A percentile compares a stretch with the other conserved stretches of the same genome.
These are phyloP conservation scores for Kwoniella pini DNA, from an alignment of 768 basidiomycete genomes.

Conservation along the genomic window DNA sequence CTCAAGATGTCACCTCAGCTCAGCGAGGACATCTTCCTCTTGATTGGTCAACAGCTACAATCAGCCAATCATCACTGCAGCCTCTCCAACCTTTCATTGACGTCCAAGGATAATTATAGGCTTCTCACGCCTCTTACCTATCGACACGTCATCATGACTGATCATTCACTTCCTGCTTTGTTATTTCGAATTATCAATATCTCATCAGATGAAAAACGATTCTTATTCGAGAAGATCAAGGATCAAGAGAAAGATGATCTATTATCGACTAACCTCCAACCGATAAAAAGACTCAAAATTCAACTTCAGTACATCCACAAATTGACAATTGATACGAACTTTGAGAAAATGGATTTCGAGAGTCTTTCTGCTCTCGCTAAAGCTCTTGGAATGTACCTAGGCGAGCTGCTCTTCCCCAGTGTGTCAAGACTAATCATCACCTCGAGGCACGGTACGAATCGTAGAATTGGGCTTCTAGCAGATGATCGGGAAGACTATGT, in stretches of 20 bases:
- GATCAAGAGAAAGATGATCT: slow-evolving; percentile 2
- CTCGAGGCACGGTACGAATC: background rate
- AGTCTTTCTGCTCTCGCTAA: background rate
- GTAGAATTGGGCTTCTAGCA: background rate
- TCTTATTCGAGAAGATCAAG: slow-evolving; percentile 6
- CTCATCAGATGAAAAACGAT: background rate
- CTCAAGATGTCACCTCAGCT: background rate
- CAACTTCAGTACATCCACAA: slow-evolving; percentile 1
- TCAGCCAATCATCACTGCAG: background rate
- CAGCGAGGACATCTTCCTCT: background rate
- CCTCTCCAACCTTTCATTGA: background rate
- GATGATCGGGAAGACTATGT: background rate
- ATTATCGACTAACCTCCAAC: background rate
- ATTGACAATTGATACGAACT: slow-evolving; percentile 6
- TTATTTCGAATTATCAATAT: background rate
- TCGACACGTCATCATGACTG: slow-evolving; percentile 11
- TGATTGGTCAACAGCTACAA: background rate
- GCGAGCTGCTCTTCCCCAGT: slow-evolving; percentile 1
- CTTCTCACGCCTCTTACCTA: slow-evolving; percentile 10
- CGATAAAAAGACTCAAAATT: background rate
- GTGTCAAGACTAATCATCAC: slow-evolving; percentile 1
- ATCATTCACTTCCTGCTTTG: background rate
- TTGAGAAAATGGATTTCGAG: background rate
- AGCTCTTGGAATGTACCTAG: background rate
- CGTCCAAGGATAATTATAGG: slow-evolving; percentile 5